Evolutionary conservation across 352 stramenopile genomes (phyloP), one percentile per base, ranked within the genome.

Genomic region (Elongisporangium prolatum): DNA sequence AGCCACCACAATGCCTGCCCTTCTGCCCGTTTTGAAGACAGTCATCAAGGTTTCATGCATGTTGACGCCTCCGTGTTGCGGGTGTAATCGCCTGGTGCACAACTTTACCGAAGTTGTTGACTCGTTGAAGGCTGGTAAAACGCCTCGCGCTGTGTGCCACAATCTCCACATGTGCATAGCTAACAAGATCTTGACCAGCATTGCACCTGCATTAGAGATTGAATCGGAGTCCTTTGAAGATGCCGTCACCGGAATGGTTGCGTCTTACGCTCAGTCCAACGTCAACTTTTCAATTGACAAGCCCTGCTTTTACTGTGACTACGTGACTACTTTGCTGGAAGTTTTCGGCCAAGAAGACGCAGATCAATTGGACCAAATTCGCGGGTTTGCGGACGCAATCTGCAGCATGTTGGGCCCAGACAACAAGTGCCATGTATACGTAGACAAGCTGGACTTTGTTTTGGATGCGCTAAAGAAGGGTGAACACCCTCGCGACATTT

Each of bases 81-180:
- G 81, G 51, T 92, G 83, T 52, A 60, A 81, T 16, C 54, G 74
- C 22, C 50, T 79, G 18, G 71, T 76, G 20, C 63, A 69, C 17
- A 72, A 87, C 50, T 87, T 88, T 69, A 77, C 88, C 50, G 58
- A 72, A 21, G 75, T 92, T 57, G 72, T 92, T 4, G 62, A 75
- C 21, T 59, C 77, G 40, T 59, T 78, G 17, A 71, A 90, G 61
- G 53, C 80, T 48, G 80, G 72, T 11, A 65, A 84, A 10, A 44
- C 56, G n/a, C 75, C 79, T 1, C 59, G 61, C 55, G 66, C 86
- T 14, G 60, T 88, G 9, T 91, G 82, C 57, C 52, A 60, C 14
- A 52, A 53, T 3, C 49, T 77, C 6, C 61, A 64, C 3, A 74
- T 87, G 54, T 91, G 78, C 53, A 65, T 63, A 4, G 34, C 34